Conservation (phyloP, 306 rosid species). For the Rosa chinensis region DNA sequence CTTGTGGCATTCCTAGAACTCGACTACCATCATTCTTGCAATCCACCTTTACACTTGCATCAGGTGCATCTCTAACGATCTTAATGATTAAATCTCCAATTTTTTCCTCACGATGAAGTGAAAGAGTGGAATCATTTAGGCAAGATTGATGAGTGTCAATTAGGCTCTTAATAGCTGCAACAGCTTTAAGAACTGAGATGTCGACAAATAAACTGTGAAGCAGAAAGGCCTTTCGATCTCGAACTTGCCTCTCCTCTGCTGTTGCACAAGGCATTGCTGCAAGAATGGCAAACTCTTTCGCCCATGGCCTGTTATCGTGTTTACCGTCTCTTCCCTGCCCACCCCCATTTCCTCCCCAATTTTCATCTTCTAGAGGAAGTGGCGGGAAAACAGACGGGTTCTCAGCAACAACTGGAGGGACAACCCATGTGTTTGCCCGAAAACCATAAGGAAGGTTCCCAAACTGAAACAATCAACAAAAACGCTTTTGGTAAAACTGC, state of each 20-base stretch:
- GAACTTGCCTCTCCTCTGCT: conserved; percentile 86
- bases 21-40: conserved; percentile 82
- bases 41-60: conserved; percentile 77
- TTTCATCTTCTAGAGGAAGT: conserved; percentile 84
- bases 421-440: conserved; percentile 96
- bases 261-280: conserved; percentile 92
- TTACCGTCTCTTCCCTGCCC: conserved; percentile 83
- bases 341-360: conserved; percentile 96
- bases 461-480: conserved; percentile 69
- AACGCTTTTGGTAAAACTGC: conserved; percentile 15
- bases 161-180: conserved; percentile 59
- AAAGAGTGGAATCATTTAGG: conserved; percentile 31
- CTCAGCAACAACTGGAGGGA: conserved; percentile 88
- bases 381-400: conserved; percentile 64
- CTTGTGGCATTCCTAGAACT: conserved; percentile 68
- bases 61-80: conserved; percentile 76
- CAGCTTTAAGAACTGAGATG: conserved; percentile 78
- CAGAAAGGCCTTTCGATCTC: conserved; percentile 91
- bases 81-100: conserved; percentile 69
- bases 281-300: conserved; percentile 76
- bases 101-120: conserved; percentile 56
- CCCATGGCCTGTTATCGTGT: conserved; percentile 80
- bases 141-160: conserved; percentile 40
- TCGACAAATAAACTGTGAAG: conserved; percentile 95
- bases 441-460: conserved; percentile 98